These are phyloP conservation scores for Globisporangium paddicum DNA, from an alignment of 352 stramenopile genomes.

Conservation along the genomic window DNA sequence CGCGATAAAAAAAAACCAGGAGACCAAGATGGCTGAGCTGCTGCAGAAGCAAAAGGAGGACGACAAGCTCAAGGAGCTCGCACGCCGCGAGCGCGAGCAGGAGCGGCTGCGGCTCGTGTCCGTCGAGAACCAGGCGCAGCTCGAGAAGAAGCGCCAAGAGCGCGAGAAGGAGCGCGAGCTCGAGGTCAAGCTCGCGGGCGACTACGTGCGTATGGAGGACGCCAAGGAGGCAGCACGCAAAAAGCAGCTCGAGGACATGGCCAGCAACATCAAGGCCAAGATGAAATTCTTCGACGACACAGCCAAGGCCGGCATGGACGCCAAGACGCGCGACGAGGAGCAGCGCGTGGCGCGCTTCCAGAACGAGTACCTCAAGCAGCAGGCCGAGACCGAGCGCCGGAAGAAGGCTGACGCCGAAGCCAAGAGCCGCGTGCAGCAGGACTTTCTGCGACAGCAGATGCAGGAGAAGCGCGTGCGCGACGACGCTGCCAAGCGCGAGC, in stretches of 20 bases:
- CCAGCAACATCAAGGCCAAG: conserved; percentile 67
- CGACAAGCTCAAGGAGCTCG: conserved; percentile 40
- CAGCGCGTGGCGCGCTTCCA: conserved; percentile 57
- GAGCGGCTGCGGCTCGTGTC: conserved; percentile 50
- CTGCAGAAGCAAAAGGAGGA: conserved; percentile 51
- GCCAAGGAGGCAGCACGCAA: conserved; percentile 54
- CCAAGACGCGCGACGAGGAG: conserved; percentile 60
- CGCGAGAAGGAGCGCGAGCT: conserved; percentile 49
- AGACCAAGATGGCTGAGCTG: conserved; percentile 41
- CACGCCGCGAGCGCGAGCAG: conserved; percentile 55
- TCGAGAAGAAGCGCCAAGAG: conserved; percentile 51
- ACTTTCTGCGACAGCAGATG: conserved; percentile 57
- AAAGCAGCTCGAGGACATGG: conserved; percentile 68
- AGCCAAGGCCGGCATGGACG: conserved; percentile 59
- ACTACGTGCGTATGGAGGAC: conserved; percentile 76
- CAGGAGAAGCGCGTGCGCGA: conserved; percentile 68
- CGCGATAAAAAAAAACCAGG: conserved; percentile 45
- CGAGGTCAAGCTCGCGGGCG: conserved; percentile 58
- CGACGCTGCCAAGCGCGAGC: conserved; percentile 38
- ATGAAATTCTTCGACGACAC: conserved; percentile 87
- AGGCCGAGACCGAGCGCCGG: conserved; percentile 46
- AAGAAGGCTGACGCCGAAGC: conserved; percentile 49
- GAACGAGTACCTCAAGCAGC: conserved; percentile 53
- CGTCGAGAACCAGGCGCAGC: conserved; percentile 55
- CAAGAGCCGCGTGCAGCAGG: conserved; percentile 42